Evolutionary conservation across 495 filamentous ascomycete species (phyloP).

Genomic region (Penicillium diatomitis): DNA sequence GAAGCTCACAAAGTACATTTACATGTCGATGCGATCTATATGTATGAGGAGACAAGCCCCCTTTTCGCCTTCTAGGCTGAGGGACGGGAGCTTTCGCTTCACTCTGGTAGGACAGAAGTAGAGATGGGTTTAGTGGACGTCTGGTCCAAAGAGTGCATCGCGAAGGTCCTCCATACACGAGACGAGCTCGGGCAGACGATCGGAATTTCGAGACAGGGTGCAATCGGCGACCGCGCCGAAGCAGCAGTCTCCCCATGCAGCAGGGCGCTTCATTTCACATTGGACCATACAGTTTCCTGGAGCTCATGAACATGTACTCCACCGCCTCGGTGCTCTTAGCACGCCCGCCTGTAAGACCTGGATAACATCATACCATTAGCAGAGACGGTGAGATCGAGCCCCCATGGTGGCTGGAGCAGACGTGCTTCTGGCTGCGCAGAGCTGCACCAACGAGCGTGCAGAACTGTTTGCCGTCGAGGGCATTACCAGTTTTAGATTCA

Average conservation of each 20-base stretch:
- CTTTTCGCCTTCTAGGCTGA: no score
- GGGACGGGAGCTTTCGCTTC: not conserved
- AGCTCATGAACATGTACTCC: slow-evolving; percentile 1
- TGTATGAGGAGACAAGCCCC: slow-evolving; percentile 9
- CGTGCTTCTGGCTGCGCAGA: slow-evolving; percentile 16
- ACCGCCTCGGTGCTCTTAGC: slow-evolving; percentile 4
- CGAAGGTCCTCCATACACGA: not conserved
- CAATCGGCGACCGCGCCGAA: slow-evolving; percentile 12
- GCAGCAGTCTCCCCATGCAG: slow-evolving; percentile 20
- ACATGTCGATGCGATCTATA: slow-evolving; percentile 13
- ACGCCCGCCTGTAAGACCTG: slow-evolving; percentile 8
- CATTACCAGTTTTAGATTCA: slow-evolving; percentile 15
- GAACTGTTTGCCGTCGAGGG: slow-evolving; percentile 9
- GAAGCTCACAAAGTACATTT: not conserved
- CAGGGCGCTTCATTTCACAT: slow-evolving; percentile 26
- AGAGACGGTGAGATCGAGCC: slow-evolving; percentile 27
- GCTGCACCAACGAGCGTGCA: slow-evolving; percentile 31
- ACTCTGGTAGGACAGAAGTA: slow-evolving; percentile 1
- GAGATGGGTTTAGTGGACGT: not conserved
- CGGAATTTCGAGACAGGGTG: slow-evolving; percentile 26
- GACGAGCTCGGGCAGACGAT: slow-evolving; percentile 18
- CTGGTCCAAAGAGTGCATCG: not conserved
- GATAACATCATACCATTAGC: slow-evolving; percentile 26
- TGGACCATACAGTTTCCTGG: slow-evolving; percentile 16
- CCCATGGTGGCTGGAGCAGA: slow-evolving; percentile 19